Evolutionary conservation across 129 eudicot species (phyloP).

Genomic region (Deinandra increscens): DNA sequence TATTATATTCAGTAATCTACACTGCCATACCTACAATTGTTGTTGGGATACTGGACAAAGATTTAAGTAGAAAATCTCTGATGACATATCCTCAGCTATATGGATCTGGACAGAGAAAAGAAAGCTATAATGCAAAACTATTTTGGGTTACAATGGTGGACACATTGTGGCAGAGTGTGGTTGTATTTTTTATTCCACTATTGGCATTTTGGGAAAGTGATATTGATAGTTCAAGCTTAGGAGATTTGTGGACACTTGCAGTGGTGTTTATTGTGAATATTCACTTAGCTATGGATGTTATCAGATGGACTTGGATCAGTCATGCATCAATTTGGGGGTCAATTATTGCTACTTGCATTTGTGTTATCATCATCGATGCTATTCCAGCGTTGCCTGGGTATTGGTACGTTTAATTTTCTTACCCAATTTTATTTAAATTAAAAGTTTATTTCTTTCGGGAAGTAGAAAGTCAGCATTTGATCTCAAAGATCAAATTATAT

Average conservation of each 20-base stretch:
- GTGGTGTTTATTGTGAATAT: conserved; percentile 76
- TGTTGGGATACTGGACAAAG: conserved; percentile 87
- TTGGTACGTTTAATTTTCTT: conserved; percentile 59
- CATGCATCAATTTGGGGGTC: conserved; percentile 94
- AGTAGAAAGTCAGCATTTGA: neutral
- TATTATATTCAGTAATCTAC: conserved; percentile 80
- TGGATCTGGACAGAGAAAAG: conserved; percentile 83
- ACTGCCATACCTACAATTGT: conserved; percentile 85
- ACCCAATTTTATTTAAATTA: neutral
- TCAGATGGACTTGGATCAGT: conserved; percentile 82
- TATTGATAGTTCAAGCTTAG: conserved; percentile 72
- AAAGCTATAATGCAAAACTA: conserved; percentile 60
- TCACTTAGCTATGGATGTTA: conserved; percentile 93
- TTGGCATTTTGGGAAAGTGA: conserved; percentile 67
- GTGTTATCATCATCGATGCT: conserved; percentile 72
- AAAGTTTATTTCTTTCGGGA: neutral
- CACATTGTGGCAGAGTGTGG: conserved; percentile 88
- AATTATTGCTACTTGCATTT: conserved; percentile 67
- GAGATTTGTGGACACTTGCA: conserved; percentile 91
- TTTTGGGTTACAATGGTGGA: conserved; percentile 85
- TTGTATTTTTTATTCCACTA: conserved; percentile 66
- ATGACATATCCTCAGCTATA: conserved; percentile 73
- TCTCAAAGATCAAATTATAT: neutral
- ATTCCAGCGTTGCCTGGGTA: conserved; percentile 72
- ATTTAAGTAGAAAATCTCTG: conserved; percentile 67